Percentiles rank a stretch among this genome's conserved stretches.
phyloP scores from a whole-genome alignment of 192 early-diverging fungal genomes.

The Gamsiella multidivaricata region DNA sequence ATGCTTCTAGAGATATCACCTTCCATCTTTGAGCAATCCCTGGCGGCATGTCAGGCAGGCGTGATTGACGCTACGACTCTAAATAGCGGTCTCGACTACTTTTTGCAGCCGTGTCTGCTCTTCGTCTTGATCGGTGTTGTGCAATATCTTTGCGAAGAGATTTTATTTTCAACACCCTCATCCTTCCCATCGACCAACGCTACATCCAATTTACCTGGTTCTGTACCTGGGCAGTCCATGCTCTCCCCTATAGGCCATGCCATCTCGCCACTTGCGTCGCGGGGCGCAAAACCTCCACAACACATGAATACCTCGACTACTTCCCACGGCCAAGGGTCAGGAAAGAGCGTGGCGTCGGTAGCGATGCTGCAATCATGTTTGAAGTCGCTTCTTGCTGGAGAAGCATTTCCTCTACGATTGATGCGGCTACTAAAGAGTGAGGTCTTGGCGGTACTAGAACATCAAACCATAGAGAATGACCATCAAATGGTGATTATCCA shows the following conservation, averaged over 20 bases:
- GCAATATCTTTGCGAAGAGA: conserved; percentile 48
- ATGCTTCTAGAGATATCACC: conserved; percentile 49
- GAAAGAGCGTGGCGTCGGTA: conserved; percentile 29
- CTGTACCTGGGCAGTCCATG: conserved; percentile 1
- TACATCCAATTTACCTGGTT: not conserved
- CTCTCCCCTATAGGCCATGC: conserved; percentile 26
- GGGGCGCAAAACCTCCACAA: conserved; percentile 10
- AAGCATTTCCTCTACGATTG: conserved; percentile 36
- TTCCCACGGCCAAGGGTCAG: not conserved
- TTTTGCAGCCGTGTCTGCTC: conserved; percentile 41
- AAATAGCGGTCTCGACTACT: conserved; percentile 45
- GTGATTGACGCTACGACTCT: conserved; percentile 43
- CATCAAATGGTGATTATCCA: conserved; percentile 41
- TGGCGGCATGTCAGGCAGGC: conserved; percentile 50
- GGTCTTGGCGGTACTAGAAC: conserved; percentile 29
- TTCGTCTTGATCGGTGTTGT: conserved; percentile 50
- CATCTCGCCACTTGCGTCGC: conserved; percentile 29
- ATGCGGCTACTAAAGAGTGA: conserved; percentile 34
- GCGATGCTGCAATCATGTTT: conserved; percentile 38
- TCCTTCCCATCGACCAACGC: not conserved
- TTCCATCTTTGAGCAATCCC: conserved; percentile 46
- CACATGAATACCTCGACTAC: not conserved
- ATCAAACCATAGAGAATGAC: conserved; percentile 28
- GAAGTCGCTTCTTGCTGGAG: conserved; percentile 44
- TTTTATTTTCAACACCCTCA: conserved; percentile 5